Evolutionary conservation across 768 basidiomycete genomes (phyloP), one percentile per base, ranked within the genome.

Genomic region (Paxillus involutus): DNA sequence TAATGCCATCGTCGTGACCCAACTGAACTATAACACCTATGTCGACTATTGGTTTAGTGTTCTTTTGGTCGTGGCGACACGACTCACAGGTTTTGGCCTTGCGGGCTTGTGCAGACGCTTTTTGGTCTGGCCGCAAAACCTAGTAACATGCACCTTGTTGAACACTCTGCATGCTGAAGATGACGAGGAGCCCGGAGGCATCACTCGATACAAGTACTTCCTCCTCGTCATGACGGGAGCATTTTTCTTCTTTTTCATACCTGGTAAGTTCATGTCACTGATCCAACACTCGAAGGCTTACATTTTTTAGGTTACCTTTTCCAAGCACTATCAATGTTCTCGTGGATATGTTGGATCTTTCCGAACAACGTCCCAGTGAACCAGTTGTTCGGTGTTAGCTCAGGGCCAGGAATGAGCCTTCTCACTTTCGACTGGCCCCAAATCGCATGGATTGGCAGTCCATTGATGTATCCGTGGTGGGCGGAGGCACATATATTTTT

Each of bases 141-240:
- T 99, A 40, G 89, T 98, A 51, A 85, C 86, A 6, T 94, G 94
- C 61, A 96, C 97, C n/a, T 72, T 97, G 42, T 78, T 99, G 66
- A 99, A 99, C 68, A 96, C 96, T 7, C 75, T 98, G 5, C 97
- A 99, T 64, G 97, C 97, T 7, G 96, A 98, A 65, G 93, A 97
- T 51, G 76, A 79, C n/a, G 76, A 74, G 7, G 72, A 65, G 7
- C 71, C 69, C 0, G 77, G 79, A 11, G 82, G 80, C 4, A 85
- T 92, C 66, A 81, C 85, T 21, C 75, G 96, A 43, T 94, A 90
- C 71, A 78, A 76, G 63, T 97, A 93, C 76, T 94, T 96, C 69
- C 70, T 91, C 59, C 79, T 87, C 53, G 80, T 84, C 6, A 72
- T 79, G 35, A 44, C 66, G 3, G 88, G 75, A 1, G 76, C 88